Evolutionary conservation across 2,329 filamentous ascomycete genomes (phyloP), one percentile per base, ranked within the genome.

Genomic region (Ophiostoma ulmi): DNA sequence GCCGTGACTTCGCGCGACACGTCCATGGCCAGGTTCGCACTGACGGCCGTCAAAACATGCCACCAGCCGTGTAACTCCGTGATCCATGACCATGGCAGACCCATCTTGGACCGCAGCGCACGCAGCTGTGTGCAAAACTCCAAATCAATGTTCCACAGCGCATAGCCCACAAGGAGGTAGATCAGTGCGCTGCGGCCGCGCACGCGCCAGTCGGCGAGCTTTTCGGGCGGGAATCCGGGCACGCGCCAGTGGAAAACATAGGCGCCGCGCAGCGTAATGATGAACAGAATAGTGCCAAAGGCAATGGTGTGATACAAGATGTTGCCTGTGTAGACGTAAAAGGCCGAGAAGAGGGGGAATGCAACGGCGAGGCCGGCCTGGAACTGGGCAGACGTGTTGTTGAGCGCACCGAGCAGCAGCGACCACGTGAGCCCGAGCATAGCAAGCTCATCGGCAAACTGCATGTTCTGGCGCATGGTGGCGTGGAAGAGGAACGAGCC

Each of bases 51-150:
- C 48, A 88, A 77, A 20, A 88, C 77, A 74, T 89, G 87, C 87
- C 87, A 89, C 87, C 86, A 88, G 0, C 86, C 87, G 74, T 88
- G 87, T 20, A 88, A 75, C 78, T 88, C 87, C 8, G 88, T 75
- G 0, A 85, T 44, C 76, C 85, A 87, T 1, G 82, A 83, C 82
- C 81, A 86, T 0, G 86, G 87, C 68, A 87, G 75, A 0, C 86
- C 86, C 5, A 88, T 74, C 0, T 70, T 74, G 14, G 78, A 77
- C 68, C 85, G 82, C 17, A 83, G 72, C 0, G 73, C 73, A 5
- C 85, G 82, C 22, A 88, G 78, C 73, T 82, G 76, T 0, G 77
- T 75, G 73, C 87, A 89, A 17, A 81, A 80, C 74, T 85, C 81
- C 14, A 84, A 80, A 63, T 88, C 86, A 20, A 88, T 80, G 69